Conservation (phyloP, 1,284 basidiomycete genomes). For the Phenoliferia sp. region DNA sequence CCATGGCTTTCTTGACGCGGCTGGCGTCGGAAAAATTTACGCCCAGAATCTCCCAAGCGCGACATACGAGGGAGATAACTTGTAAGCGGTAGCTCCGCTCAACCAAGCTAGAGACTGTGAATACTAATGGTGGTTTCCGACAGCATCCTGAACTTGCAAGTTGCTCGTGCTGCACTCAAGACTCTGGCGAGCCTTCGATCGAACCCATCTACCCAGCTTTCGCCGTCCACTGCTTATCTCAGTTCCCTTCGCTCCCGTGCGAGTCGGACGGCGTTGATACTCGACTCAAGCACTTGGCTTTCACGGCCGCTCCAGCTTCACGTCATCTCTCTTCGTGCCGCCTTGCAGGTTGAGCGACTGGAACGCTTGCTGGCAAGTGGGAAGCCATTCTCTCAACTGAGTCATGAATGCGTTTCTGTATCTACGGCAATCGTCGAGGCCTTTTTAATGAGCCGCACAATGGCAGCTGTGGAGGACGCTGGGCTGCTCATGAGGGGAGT, state of each 20-base stretch:
- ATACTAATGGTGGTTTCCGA: not conserved
- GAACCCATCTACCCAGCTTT: constrained; percentile 38
- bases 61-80: constrained; percentile 75
- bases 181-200: constrained; percentile 47
- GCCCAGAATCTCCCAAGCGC: constrained; percentile 56
- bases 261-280: constrained; percentile 40
- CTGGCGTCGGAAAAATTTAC: constrained; percentile 61
- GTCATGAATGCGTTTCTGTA: constrained; percentile 51
- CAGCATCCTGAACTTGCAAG: constrained; percentile 62
- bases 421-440: constrained; percentile 62
- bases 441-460: constrained; percentile 56
- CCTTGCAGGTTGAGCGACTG: constrained; percentile 53
- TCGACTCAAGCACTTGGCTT: constrained; percentile 5
- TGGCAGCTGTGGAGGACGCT: constrained; percentile 48
- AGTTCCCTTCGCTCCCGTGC: constrained; percentile 43
- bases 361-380: constrained; percentile 41
- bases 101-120: not conserved
- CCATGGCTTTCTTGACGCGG: constrained; percentile 67
- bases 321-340: constrained; percentile 47
- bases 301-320: constrained; percentile 1
- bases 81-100: constrained; percentile 28
- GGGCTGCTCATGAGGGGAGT: constrained; percentile 30
- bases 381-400: constrained; percentile 36
- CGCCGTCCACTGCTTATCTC: constrained; percentile 52
- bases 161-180: constrained; percentile 64